These are phyloP conservation scores for Hagleromyces aurorensis DNA, from an alignment of 805 yeast species.

Conservation along the genomic window DNA sequence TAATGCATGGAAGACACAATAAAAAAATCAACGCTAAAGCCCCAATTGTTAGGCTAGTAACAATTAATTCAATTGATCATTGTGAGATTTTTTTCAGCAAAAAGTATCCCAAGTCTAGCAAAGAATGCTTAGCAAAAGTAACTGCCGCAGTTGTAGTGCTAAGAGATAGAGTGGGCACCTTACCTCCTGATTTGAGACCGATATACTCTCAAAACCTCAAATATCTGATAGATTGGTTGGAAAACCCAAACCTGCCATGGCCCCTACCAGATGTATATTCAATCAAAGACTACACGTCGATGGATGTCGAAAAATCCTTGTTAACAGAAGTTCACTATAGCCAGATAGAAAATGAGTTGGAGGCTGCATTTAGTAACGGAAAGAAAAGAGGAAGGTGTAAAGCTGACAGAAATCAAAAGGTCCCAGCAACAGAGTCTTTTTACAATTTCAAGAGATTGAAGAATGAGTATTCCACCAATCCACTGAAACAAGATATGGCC, in stretches of 20 bases:
- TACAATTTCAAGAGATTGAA: constrained; percentile 57
- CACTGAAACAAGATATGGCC: constrained; percentile 47
- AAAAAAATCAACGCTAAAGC: constrained; percentile 29
- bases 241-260: constrained; percentile 46
- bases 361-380: constrained; percentile 28
- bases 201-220: constrained; percentile 59
- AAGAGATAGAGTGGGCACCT: constrained; percentile 70
- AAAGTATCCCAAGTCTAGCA: constrained; percentile 24
- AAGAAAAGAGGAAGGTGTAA: constrained; percentile 26
- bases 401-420: constrained; percentile 5
- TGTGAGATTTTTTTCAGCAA: constrained; percentile 47
- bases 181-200: constrained; percentile 75
- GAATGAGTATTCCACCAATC: constrained; percentile 63
- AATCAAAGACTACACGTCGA: constrained; percentile 53
- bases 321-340: constrained; percentile 65
- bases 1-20: constrained; percentile 23
- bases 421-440: constrained; percentile 25
- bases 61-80: constrained; percentile 80
- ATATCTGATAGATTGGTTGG: constrained; percentile 57
- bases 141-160: constrained; percentile 78
- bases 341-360: constrained; percentile 36
- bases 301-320: constrained; percentile 73
- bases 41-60: constrained; percentile 60
- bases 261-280: constrained; percentile 68
- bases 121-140: constrained; percentile 51